Base-by-base conservation (phyloP, 2,329 filamentous ascomycete species). In the Fusarium continuum region DNA sequence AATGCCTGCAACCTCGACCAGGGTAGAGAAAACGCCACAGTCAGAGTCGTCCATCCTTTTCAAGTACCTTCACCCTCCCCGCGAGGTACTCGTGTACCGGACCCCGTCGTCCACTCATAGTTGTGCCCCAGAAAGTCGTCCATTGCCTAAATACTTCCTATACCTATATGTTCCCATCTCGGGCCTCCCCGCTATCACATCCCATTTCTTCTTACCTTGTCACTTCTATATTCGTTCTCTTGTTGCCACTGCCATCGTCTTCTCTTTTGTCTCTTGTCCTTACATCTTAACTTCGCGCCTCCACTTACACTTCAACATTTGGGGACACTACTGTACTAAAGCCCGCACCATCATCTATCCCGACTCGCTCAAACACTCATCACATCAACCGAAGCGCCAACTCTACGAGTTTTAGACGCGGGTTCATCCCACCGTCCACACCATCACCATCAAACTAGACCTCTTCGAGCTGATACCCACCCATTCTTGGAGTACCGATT, bases 91-190 rank as follows among this genome's bases (percentile, higher is more conserved):
- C 54, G 40, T 69, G 65, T 71, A 66, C 67, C 57, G 39, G 51
- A 45, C 52, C 44, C 46, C 51, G 47, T 64, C 60, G 57, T 70
- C 70, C 73, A 75, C 65, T 73, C 70, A 74, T 55, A 59, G 58
- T 55, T 51, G 65, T 67, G 63, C 48, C 55, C 63, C 60, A 61
- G 53, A 65, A 63, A 61, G 55, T 58, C 60, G 51, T 60, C 66
- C 51, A 61, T 66, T 64, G 68, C 60, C 69, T 73, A 70, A 74
- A 73, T 72, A 72, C 67, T 61, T 69, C 61, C 67, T 57, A 67
- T 63, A 52, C 49, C 22, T 45, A 50, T 26, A 57, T 31, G 52
- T 60, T 64, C 60, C 69, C 65, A 68, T 53, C 50, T 62, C 55
- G 65, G 65, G 52, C 59, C 47, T 69, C 57, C 64, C 67, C 68